phyloP scores from a whole-genome alignment of 140 eudicot genomes.

The Senecio squalidus region DNA sequence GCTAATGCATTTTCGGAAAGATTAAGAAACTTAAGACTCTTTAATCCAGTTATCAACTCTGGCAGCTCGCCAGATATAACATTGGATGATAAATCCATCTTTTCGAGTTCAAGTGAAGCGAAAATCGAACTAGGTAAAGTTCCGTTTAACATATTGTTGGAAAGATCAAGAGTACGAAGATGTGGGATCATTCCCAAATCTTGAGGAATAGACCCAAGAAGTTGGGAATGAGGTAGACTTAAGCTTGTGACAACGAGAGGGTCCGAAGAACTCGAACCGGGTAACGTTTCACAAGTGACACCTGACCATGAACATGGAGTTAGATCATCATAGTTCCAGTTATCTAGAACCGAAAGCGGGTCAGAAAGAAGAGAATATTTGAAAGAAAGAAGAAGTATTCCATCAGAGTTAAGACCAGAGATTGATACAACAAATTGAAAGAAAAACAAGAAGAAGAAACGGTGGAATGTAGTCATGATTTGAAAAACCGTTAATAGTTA shows the following conservation, averaged over 20 bases:
- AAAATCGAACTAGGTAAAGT: conserved; percentile 65
- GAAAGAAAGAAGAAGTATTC: conserved; percentile 73
- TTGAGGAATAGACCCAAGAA: conserved; percentile 71
- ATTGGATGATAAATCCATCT: conserved; percentile 56
- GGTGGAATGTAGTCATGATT: conserved; percentile 11
- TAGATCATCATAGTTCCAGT: conserved; percentile 68
- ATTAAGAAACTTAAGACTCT: conserved; percentile 46
- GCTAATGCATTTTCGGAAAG: conserved; percentile 69
- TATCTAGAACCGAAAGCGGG: conserved; percentile 77
- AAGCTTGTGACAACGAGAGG: conserved; percentile 38
- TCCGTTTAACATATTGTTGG: conserved; percentile 68
- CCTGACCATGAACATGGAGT: conserved; percentile 94
- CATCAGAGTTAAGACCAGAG: conserved; percentile 66
- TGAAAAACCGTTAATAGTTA: background rate
- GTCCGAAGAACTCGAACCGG: conserved; percentile 23
- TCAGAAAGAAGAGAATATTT: conserved; percentile 77
- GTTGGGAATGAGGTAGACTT: conserved; percentile 49
- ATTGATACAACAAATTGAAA: conserved; percentile 33
- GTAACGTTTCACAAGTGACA: conserved; percentile 43
- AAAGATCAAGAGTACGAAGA: conserved; percentile 67
- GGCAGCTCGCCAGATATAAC: conserved; percentile 66
- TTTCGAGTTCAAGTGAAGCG: conserved; percentile 53
- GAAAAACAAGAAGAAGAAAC: conserved; percentile 9
- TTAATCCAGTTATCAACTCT: conserved; percentile 14
- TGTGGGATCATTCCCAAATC: conserved; percentile 60